Conservation (phyloP, 768 basidiomycete genomes). For the Xanthoconium stramineum region DNA sequence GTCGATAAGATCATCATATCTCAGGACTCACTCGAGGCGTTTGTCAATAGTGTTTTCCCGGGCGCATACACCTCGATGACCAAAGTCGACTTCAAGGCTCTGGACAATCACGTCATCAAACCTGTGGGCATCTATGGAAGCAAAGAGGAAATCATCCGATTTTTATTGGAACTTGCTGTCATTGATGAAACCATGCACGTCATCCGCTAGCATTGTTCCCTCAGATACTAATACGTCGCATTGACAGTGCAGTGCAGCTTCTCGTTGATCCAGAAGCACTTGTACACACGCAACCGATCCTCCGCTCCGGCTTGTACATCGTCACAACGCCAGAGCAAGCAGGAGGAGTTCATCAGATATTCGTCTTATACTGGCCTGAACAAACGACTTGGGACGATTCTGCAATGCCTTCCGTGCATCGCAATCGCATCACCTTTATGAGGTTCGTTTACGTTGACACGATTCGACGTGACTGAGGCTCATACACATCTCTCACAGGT, state of each 20-base stretch:
- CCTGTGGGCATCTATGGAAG: too few relatives aligned
- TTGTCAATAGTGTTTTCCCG: constrained; percentile 49
- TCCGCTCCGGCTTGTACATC: constrained; percentile 24
- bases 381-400: constrained; percentile 56
- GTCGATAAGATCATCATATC: constrained; percentile 65
- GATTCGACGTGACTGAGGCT: neutral
- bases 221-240: too few relatives aligned
- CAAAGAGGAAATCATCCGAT: too few relatives aligned
- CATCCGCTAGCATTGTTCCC: constrained; percentile 15
- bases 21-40: constrained; percentile 44
- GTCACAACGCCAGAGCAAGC: constrained; percentile 6
- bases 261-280: constrained; percentile 8
- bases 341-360: constrained; percentile 27
- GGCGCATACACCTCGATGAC: constrained; percentile 53
- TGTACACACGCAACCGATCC: constrained; percentile 5
- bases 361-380: constrained; percentile 62
- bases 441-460: constrained; percentile 33
- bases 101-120: too few relatives aligned
- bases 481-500: constrained; percentile 33
- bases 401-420: constrained; percentile 40
- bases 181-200: too few relatives aligned
- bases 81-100: too few relatives aligned
- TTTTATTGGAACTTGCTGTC: too few relatives aligned
- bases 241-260: constrained; percentile 13
- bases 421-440: constrained; percentile 62